phyloP scores from a whole-genome alignment of 2,329 filamentous ascomycete genomes.

The Dothideomycetes sp. region DNA sequence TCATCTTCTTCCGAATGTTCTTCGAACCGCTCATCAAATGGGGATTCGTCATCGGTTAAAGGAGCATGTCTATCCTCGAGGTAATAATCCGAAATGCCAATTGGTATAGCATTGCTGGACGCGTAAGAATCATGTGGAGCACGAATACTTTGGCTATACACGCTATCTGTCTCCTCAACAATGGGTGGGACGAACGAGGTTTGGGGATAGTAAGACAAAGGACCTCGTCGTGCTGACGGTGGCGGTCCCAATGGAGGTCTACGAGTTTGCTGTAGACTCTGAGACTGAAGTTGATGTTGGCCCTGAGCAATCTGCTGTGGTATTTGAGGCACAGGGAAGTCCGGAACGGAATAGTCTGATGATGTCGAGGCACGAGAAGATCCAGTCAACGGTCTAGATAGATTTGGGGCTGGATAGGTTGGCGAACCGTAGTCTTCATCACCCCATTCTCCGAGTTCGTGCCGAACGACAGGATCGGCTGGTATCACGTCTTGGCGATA shows the following conservation, averaged over 20 bases:
- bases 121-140: conserved; percentile 26
- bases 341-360: conserved; percentile 29
- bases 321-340: conserved; percentile 25
- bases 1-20: conserved; percentile 14
- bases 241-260: conserved; percentile 35
- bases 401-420: conserved; percentile 15
- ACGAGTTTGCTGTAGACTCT: conserved; percentile 18
- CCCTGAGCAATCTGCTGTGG: conserved; percentile 13
- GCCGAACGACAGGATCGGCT: neutral
- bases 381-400: conserved; percentile 24
- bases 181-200: conserved; percentile 38
- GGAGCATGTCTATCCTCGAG: conserved; percentile 20
- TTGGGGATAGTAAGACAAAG: conserved; percentile 38
- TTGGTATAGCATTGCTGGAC: conserved; percentile 38
- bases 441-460: conserved; percentile 6
- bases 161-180: conserved; percentile 35
- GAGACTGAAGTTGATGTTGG: conserved; percentile 19
- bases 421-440: conserved; percentile 17
- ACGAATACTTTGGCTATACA: conserved; percentile 14
- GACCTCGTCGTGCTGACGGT: conserved; percentile 36
- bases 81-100: conserved; percentile 29
- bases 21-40: conserved; percentile 4
- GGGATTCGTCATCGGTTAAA: conserved; percentile 4
- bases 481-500: conserved; percentile 4
- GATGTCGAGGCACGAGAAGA: conserved; percentile 28